These are phyloP conservation scores for Phytophthora podocarpi DNA, from an alignment of 352 stramenopile species.

Conservation along the genomic window DNA sequence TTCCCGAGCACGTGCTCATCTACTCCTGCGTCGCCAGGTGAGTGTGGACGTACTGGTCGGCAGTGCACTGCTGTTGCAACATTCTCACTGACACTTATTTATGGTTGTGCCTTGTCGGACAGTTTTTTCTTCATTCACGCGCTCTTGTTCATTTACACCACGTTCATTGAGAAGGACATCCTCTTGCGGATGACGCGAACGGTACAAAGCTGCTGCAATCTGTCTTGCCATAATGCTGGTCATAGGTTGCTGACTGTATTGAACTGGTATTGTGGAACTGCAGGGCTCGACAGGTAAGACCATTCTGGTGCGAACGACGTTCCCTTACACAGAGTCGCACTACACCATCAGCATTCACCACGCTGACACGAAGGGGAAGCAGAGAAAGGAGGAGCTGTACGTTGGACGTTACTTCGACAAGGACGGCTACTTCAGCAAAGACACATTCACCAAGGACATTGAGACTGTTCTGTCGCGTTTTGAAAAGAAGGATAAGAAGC, in stretches of 20 bases:
- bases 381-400: slow-evolving; percentile 73
- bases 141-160: slow-evolving; percentile 70
- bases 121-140: slow-evolving; percentile 87
- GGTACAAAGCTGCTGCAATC: slow-evolving; percentile 30
- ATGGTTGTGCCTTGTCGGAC: background rate
- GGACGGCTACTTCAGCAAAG: slow-evolving; percentile 85
- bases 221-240: background rate
- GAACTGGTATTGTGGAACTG: background rate
- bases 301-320: slow-evolving; percentile 69
- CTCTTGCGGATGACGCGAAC: slow-evolving; percentile 72
- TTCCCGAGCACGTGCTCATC: slow-evolving; percentile 71
- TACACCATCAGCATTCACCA: slow-evolving; percentile 70
- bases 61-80: background rate
- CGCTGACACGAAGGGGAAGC: slow-evolving; percentile 40
- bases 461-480: slow-evolving; percentile 63
- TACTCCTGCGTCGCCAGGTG: slow-evolving; percentile 74
- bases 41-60: slow-evolving; percentile 6
- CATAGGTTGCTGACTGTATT: slow-evolving; percentile 3
- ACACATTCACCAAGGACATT: slow-evolving; percentile 75
- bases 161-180: slow-evolving; percentile 82
- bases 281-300: slow-evolving; percentile 42
- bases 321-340: slow-evolving; percentile 77
- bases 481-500: slow-evolving; percentile 78
- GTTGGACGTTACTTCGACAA: slow-evolving; percentile 87
- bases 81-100: background rate